Evolutionary conservation across 257 asterid species (phyloP).

Genomic region (Rauvolfia tetraphylla): DNA sequence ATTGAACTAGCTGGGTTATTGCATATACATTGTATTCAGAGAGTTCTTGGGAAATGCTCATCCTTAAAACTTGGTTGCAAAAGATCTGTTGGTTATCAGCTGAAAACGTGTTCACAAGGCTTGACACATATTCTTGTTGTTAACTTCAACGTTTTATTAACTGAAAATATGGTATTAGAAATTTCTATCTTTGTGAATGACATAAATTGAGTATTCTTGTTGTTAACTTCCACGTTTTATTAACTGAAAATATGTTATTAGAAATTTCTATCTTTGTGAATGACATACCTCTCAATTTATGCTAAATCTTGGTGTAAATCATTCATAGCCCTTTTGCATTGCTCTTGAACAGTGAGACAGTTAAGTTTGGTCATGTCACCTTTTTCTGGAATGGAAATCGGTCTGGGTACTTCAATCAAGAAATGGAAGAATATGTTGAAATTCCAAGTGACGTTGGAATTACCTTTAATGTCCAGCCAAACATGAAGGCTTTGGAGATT

Average conservation of each 20-base stretch:
- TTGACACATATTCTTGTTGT: no score
- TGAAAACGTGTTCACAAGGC: not conserved
- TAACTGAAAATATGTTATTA: not conserved
- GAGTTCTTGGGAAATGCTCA: not conserved
- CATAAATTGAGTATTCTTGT: no score
- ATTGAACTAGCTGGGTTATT: no score
- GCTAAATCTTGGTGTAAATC: not conserved
- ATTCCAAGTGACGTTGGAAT: conserved; percentile 90
- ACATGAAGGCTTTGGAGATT: conserved; percentile 94
- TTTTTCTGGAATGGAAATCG: conserved; percentile 97
- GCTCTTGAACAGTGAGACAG: conserved; percentile 70
- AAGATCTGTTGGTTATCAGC: not conserved
- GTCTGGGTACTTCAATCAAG: conserved; percentile 72
- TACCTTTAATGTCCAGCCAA: conserved; percentile 84
- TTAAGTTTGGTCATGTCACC: conserved; percentile 86
- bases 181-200: not conserved
- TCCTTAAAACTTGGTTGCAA: not conserved
- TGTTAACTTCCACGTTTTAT: not conserved
- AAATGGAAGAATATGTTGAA: conserved; percentile 89
- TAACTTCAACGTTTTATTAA: not conserved
- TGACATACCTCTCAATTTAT: not conserved
- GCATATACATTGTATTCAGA: not conserved
- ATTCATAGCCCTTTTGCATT: not conserved
- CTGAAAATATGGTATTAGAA: not conserved
- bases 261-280: not conserved